A percentile compares a stretch with the other conserved stretches of the same genome.
These are phyloP conservation scores for Colletotrichum viniferum DNA, from an alignment of 2,329 filamentous ascomycete genomes.

Conservation along the genomic window DNA sequence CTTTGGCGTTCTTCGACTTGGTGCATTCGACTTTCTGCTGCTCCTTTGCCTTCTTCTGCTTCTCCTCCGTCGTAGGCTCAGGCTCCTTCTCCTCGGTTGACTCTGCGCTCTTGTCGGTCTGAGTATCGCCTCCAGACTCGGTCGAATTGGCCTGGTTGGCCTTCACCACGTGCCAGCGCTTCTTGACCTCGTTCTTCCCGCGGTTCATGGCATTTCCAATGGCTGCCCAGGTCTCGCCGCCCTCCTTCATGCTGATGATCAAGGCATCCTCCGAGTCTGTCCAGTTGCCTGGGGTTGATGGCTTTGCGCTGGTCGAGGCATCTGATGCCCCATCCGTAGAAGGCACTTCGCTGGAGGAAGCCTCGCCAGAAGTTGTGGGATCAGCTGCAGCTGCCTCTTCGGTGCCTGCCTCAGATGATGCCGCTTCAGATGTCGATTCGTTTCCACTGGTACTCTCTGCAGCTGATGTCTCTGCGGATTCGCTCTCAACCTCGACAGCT, in stretches of 20 bases:
- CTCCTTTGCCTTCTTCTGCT: neutral
- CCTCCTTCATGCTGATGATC: slow-evolving; percentile 38
- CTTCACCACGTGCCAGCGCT: slow-evolving; percentile 37
- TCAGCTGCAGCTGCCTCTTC: neutral
- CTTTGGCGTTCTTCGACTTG: neutral
- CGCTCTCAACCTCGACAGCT: neutral
- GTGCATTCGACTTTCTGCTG: neutral
- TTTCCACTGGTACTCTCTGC: neutral
- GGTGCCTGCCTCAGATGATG: neutral
- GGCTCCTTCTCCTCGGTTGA: neutral
- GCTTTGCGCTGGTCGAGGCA: neutral
- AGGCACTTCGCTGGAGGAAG: neutral
- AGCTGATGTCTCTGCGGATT: neutral
- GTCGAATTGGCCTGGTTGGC: slow-evolving; percentile 20
- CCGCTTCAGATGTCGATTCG: neutral
- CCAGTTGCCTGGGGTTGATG: slow-evolving; percentile 26
- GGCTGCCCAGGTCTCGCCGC: slow-evolving; percentile 31
- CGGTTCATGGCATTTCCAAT: slow-evolving; percentile 32
- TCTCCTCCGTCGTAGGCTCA: neutral
- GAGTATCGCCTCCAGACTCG: neutral
- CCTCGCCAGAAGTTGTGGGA: neutral
- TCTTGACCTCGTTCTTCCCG: slow-evolving; percentile 31
- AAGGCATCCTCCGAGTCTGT: slow-evolving; percentile 38
- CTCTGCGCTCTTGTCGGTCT: neutral
- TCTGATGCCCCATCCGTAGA: neutral